phyloP scores from a whole-genome alignment of 2,329 filamentous ascomycete genomes.

The Huntiella savannae region DNA sequence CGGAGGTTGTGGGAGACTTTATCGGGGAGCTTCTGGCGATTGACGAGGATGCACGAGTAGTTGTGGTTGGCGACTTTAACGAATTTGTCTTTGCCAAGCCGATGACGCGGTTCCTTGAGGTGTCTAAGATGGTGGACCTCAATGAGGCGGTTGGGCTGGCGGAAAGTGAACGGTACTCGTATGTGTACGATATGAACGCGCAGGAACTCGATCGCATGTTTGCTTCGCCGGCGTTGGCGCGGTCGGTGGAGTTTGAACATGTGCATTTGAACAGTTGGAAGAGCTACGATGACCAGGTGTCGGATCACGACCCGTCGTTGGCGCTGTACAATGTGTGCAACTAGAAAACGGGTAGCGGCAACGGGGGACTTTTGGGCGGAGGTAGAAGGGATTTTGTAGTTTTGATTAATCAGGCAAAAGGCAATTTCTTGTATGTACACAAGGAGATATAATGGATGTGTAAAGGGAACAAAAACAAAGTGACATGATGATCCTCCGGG shows the following conservation, averaged over 20 bases:
- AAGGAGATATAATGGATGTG: too few relatives aligned
- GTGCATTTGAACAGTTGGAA: slow-evolving; percentile 55
- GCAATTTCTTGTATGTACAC: neutral
- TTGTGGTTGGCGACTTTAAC: slow-evolving; percentile 52
- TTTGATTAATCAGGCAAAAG: neutral
- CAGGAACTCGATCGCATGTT: slow-evolving; percentile 55
- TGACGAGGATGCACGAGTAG: slow-evolving; percentile 36
- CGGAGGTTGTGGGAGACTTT: slow-evolving; percentile 38
- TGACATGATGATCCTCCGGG: too few relatives aligned
- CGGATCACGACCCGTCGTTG: slow-evolving; percentile 52
- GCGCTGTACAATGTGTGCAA: slow-evolving; percentile 42
- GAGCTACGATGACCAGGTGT: slow-evolving; percentile 32
- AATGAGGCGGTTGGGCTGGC: slow-evolving; percentile 37
- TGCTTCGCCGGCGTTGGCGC: slow-evolving; percentile 34
- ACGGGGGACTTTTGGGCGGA: neutral
- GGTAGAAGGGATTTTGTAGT: neutral
- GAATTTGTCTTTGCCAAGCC: slow-evolving; percentile 48
- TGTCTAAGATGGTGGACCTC: slow-evolving; percentile 39
- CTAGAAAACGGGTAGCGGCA: slow-evolving; percentile 12
- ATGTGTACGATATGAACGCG: slow-evolving; percentile 49
- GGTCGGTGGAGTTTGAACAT: slow-evolving; percentile 37
- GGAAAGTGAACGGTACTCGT: slow-evolving; percentile 45
- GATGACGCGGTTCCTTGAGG: slow-evolving; percentile 30
- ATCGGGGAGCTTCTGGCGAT: slow-evolving; percentile 35
- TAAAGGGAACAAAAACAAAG: too few relatives aligned